Percentiles rank a stretch among this genome's conserved stretches.
phyloP scores from a whole-genome alignment of 176 grass and related monocot genomes.

The Oryza officinalis region DNA sequence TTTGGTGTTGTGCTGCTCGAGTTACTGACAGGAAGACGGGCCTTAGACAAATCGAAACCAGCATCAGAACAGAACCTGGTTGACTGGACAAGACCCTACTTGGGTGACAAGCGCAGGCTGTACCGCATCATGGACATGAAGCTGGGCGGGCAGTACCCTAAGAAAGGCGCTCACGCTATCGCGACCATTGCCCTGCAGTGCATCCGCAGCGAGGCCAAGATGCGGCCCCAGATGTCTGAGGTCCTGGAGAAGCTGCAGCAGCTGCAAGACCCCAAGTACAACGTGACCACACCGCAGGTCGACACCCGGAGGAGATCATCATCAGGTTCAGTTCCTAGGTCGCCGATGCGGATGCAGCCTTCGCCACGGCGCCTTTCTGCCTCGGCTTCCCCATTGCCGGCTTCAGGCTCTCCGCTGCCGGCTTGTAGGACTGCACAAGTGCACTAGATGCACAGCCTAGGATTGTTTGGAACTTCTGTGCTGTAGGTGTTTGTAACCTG shows the following conservation, averaged over 20 bases:
- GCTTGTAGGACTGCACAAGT: slow-evolving; percentile 34
- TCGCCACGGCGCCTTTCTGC: slow-evolving; percentile 33
- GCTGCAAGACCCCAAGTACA: slow-evolving; percentile 53
- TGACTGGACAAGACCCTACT: slow-evolving; percentile 56
- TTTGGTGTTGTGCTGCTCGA: slow-evolving; percentile 70
- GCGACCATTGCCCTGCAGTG: slow-evolving; percentile 52
- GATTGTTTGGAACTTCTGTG: neutral
- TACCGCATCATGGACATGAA: slow-evolving; percentile 69
- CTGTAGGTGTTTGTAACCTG: slow-evolving; percentile 29
- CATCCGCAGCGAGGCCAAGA: slow-evolving; percentile 56
- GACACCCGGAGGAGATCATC: slow-evolving; percentile 4
- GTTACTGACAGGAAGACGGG: slow-evolving; percentile 56
- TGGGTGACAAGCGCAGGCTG: slow-evolving; percentile 58
- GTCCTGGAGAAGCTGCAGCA: slow-evolving; percentile 63
- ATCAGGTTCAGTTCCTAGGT: slow-evolving; percentile 39
- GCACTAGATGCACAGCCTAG: slow-evolving; percentile 27
- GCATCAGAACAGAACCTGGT: slow-evolving; percentile 56
- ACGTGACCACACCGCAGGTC: neutral
- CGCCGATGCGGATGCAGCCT: slow-evolving; percentile 38
- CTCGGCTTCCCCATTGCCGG: slow-evolving; percentile 28
- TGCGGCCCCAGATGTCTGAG: slow-evolving; percentile 52
- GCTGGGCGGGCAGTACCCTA: slow-evolving; percentile 65
- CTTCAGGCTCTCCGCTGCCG: slow-evolving; percentile 28
- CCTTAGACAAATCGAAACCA: slow-evolving; percentile 58
- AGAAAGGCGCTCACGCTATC: slow-evolving; percentile 53